phyloP scores from a whole-genome alignment of 306 rosid genomes.

The Trichosanthes truncata region DNA sequence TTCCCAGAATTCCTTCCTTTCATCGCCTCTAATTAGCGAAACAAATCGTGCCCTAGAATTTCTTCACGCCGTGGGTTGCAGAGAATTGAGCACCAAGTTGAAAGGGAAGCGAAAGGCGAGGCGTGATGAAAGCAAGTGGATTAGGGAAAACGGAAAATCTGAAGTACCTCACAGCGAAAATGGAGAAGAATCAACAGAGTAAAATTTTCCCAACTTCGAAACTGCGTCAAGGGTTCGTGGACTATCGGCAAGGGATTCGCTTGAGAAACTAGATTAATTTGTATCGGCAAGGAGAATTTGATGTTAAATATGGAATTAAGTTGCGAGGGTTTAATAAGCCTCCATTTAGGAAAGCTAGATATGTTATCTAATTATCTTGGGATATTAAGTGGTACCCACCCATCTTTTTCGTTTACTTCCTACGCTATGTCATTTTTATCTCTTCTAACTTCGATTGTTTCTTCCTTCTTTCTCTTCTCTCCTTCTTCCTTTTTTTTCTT shows the following conservation, averaged over 20 bases:
- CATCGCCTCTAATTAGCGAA: constrained; percentile 8
- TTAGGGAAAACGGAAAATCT: background rate
- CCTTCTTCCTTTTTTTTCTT: no score
- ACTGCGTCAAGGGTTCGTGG: background rate
- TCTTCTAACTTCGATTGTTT: no score
- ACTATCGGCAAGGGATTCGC: background rate
- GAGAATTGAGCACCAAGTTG: background rate
- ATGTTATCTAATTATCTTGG: no score
- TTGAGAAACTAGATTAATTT: no score
- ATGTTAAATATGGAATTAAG: no score
- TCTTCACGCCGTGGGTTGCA: background rate
- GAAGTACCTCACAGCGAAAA: background rate
- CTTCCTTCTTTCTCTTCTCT: no score
- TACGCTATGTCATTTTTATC: no score
- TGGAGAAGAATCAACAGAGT: background rate
- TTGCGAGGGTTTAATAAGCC: no score
- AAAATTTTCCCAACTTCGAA: background rate
- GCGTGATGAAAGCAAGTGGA: background rate
- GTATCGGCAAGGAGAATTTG: no score
- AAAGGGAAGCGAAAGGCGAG: background rate
- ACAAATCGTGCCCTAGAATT: background rate
- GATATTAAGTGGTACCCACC: no score
- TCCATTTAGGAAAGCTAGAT: no score
- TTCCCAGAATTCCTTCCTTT: constrained; percentile 35
- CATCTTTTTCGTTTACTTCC: no score